Conservation (phyloP, 306 rosid species). For the Castanea crenata region DNA sequence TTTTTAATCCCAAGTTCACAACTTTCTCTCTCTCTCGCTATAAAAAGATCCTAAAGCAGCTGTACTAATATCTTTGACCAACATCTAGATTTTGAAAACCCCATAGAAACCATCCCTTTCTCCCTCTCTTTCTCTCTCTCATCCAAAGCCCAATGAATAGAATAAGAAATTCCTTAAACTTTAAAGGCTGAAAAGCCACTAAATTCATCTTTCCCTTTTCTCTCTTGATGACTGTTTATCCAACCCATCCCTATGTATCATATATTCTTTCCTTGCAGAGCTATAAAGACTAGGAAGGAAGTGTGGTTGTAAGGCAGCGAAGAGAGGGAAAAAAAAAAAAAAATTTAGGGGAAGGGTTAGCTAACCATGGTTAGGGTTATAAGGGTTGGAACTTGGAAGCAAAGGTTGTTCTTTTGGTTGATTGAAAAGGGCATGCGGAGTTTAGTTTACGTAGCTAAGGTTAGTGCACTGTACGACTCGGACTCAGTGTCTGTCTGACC, state of each 20-base stretch:
- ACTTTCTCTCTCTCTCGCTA: neutral
- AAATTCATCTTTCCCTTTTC: slow-evolving; percentile 11
- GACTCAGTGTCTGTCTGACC: slow-evolving; percentile 49
- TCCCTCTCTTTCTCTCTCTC: neutral
- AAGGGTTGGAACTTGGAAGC: slow-evolving; percentile 15
- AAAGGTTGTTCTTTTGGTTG: neutral
- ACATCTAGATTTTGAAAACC: slow-evolving; percentile 31
- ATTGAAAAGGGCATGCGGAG: neutral
- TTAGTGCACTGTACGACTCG: slow-evolving; percentile 1
- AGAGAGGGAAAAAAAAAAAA: neutral
- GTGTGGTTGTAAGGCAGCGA: slow-evolving; percentile 1
- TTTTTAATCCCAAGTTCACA: neutral
- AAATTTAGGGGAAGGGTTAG: neutral
- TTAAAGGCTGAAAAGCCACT: slow-evolving; percentile 24
- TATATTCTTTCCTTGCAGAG: slow-evolving; percentile 1
- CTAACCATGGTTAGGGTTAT: slow-evolving; percentile 37
- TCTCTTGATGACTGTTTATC: slow-evolving; percentile 1
- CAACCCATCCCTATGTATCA: slow-evolving; percentile 5
- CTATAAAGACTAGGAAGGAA: slow-evolving; percentile 3
- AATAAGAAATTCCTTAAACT: slow-evolving; percentile 13
- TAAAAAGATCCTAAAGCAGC: slow-evolving; percentile 21
- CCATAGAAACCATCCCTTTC: slow-evolving; percentile 25
- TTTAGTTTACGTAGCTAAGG: slow-evolving; percentile 12
- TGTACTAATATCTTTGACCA: slow-evolving; percentile 49
- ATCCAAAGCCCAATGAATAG: slow-evolving; percentile 22